Evolutionary conservation across 208 protist genomes (phyloP).

Genomic region (Leishmania braziliensis): DNA sequence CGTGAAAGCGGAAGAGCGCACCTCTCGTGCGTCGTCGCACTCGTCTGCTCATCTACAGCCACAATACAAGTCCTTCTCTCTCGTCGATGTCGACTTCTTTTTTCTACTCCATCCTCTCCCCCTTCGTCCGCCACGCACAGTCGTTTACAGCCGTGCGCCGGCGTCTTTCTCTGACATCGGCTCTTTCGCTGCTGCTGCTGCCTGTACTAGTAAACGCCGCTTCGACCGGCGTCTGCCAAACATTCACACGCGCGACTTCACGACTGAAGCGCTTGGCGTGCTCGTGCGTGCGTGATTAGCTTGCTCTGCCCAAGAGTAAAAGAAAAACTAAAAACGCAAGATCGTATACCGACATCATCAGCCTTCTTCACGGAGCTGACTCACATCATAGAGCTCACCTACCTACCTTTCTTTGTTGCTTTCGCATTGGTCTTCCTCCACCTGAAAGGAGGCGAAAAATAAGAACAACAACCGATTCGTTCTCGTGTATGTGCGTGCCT

Average conservation of each 20-base stretch:
- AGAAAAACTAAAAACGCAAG: not conserved
- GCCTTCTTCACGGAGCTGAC: not conserved
- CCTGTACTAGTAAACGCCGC: not conserved
- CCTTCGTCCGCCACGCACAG: constrained; percentile 9
- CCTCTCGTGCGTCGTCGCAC: not conserved
- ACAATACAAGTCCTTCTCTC: not conserved
- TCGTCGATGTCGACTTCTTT: constrained; percentile 21
- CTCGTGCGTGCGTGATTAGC: not conserved
- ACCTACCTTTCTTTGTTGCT: not conserved
- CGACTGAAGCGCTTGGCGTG: not conserved
- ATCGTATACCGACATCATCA: not conserved
- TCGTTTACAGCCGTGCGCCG: not conserved
- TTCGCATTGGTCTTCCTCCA: not conserved
- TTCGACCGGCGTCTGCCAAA: not conserved
- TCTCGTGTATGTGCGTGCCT: not conserved
- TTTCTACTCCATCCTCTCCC: constrained; percentile 12
- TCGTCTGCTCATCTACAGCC: too few species aligned
- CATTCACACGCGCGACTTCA: not conserved
- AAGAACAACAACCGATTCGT: not conserved
- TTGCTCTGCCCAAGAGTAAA: not conserved
- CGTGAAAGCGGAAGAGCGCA: too few species aligned
- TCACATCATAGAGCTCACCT: not conserved
- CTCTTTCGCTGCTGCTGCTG: not conserved
- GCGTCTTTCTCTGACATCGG: not conserved
- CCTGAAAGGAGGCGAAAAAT: not conserved